phyloP scores from a whole-genome alignment of 106 monocot species.

The Agapanthus africanus region DNA sequence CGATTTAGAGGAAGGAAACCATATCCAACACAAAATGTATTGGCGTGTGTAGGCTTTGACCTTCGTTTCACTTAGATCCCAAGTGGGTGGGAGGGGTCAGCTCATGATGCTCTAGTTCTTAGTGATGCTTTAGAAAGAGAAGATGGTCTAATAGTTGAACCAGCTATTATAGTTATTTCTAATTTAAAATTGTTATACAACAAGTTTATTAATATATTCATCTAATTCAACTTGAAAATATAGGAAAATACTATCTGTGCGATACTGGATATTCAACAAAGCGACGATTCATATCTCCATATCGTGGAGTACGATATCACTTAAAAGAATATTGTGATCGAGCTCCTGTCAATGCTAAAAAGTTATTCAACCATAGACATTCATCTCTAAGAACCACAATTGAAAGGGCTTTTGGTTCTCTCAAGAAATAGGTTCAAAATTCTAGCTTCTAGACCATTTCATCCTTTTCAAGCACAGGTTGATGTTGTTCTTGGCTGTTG shows the following conservation, averaged over 20 bases:
- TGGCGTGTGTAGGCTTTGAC: neutral
- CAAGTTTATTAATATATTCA: neutral
- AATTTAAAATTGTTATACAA: neutral
- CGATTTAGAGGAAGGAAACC: no score
- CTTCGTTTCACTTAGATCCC: neutral
- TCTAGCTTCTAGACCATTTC: no score
- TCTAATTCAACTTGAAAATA: neutral
- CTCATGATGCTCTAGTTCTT: no score
- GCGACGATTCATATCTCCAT: neutral
- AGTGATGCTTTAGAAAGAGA: neutral
- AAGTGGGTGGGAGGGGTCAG: slow-evolving; percentile 2
- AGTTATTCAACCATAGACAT: no score
- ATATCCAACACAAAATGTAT: neutral
- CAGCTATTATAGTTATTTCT: neutral
- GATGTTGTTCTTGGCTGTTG: slow-evolving; percentile 11
- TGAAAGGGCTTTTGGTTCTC: no score
- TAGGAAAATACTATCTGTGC: slow-evolving; percentile 7
- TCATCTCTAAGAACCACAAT: no score
- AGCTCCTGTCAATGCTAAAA: neutral
- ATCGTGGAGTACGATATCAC: neutral
- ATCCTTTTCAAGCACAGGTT: neutral
- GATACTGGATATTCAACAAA: neutral
- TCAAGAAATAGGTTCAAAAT: no score
- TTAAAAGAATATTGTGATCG: neutral
- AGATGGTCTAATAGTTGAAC: neutral